phyloP scores from a whole-genome alignment of 1,139 yeast species.

The Suhomyces coccinellae region DNA sequence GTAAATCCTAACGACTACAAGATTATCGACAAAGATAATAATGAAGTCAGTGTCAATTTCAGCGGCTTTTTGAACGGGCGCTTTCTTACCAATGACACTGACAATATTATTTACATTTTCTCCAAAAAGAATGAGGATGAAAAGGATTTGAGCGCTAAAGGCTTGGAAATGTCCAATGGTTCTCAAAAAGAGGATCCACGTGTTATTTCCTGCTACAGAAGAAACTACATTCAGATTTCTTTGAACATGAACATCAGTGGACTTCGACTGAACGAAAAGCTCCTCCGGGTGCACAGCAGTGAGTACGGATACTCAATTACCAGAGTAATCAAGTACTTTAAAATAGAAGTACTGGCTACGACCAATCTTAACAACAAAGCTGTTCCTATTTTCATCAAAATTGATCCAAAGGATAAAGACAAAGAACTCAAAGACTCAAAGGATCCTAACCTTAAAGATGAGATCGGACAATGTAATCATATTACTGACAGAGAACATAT shows the following conservation, averaged over 20 bases:
- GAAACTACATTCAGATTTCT: constrained; percentile 45
- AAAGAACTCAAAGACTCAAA: constrained; percentile 15
- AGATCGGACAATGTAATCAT: constrained; percentile 22
- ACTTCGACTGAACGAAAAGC: constrained; percentile 25
- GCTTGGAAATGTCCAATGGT: constrained; percentile 4
- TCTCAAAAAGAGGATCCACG: constrained; percentile 28
- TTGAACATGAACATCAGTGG: constrained; percentile 39
- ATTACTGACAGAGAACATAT: constrained; percentile 32
- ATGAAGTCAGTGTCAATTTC: constrained; percentile 24
- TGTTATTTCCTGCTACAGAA: constrained; percentile 47
- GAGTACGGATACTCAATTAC: constrained; percentile 40
- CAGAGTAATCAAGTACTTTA: constrained; percentile 41
- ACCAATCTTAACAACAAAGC: constrained; percentile 33
- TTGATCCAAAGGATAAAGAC: constrained; percentile 28
- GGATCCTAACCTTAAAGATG: constrained; percentile 12
- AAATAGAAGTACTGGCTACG: constrained; percentile 40
- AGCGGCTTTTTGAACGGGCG: constrained; percentile 46
- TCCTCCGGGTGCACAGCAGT: constrained; percentile 35
- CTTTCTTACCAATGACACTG: constrained; percentile 45
- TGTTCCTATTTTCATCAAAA: constrained; percentile 36
- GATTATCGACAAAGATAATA: constrained; percentile 33
- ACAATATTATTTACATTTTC: constrained; percentile 39
- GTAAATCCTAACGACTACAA: constrained; percentile 24
- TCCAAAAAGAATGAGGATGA: constrained; percentile 20
- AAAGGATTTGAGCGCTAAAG: not conserved